Evolutionary conservation across 495 filamentous ascomycete species (phyloP), one percentile per base, ranked within the genome.

Genomic region (Chlorociboria aeruginascens): DNA sequence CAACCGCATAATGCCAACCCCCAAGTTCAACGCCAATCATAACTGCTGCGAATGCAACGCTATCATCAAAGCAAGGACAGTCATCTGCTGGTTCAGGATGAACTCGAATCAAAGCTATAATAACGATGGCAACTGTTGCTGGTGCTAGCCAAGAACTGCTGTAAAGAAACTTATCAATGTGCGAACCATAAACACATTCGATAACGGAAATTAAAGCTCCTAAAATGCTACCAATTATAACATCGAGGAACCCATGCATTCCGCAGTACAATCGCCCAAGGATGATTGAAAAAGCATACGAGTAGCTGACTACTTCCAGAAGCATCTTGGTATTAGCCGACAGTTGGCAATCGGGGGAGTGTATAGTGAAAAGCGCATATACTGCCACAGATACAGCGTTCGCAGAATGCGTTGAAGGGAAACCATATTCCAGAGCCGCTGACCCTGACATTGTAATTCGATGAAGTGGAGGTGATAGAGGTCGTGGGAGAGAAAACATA

Each of bases 41-140:
- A 29, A 95, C 89, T 6, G 85, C 92, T 16, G 87, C 81, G 60
- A 97, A 98, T 7, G 89, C 79, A 32, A 98, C 86, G 54, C 85
- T 89, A 66, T 98, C 92, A 62, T 98, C 92, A 61, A 94, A 98
- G 60, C 92, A 98, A 12, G 92, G 92, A 56, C 92, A 98, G 61
- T 95, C 84, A 62, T 98, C 92, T 0, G 88, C 92, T 2, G 92
- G 92, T 54, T 98, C 92, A 1, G 92, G 92, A 63, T 98, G 90
- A 14, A 95, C 77, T 40, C 92, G 78, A 31, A 97, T 83, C 25
- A 95, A 66, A 29, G 82, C 61, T 29, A 92, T 64, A 28, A 93
- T 79, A 3, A 79, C 54, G 12, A 88, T 53, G 3, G 81, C 70
- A 14, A 83, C 63, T 12, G 78, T 59, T 8, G 80, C 58, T 0